Evolutionary conservation across 257 asterid genomes (phyloP), one percentile per base, ranked within the genome.

Genomic region (Gardenia jasminoides): DNA sequence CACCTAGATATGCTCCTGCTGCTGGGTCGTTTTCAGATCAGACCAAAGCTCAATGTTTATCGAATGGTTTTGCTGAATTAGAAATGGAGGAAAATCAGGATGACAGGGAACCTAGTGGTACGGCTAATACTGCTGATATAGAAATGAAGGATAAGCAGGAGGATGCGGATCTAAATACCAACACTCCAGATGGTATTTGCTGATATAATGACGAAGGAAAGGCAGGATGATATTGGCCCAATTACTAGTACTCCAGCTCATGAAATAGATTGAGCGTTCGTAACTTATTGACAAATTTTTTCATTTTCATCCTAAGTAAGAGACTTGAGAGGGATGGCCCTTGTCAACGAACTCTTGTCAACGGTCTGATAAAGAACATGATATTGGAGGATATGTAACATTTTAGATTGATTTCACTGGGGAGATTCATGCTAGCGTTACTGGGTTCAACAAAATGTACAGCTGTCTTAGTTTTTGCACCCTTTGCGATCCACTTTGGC

Each of bases 11-110:
- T 62, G 46, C 44, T 67, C 31, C 12, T 2, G 54, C 82, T 17
- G 47, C 31, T 46, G 52, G 19, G 33, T 75, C 78, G 19, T 56
- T 41, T 62, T 39, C 75, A 47, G 62, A 9, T 64, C 74, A 58
- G 75, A 6, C 26, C 54, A 82, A 65, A 30, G 72, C 47, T 56
- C 22, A 41, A 46, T 56, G 20, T 46, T 67, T 67, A 9, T 71
- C 80, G 2, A 69, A 79, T 61, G 88, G 83, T 50, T 41, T 10
- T 16, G 66, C 12, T 65, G 81, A 83, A 67, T 20, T 67, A n/a
- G 72, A 68, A 59, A 15, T 77, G 85, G 84, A 72, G 67, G 85
- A 52, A 10, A 58, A 67, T 75, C 59, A 56, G 69, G 59, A 67
- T 41, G 59, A 67, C 33, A 74, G 66, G 28, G 79, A 26, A 31